These are phyloP conservation scores for Phytomonas francai DNA, from an alignment of 208 protist species.

Conservation along the genomic window DNA sequence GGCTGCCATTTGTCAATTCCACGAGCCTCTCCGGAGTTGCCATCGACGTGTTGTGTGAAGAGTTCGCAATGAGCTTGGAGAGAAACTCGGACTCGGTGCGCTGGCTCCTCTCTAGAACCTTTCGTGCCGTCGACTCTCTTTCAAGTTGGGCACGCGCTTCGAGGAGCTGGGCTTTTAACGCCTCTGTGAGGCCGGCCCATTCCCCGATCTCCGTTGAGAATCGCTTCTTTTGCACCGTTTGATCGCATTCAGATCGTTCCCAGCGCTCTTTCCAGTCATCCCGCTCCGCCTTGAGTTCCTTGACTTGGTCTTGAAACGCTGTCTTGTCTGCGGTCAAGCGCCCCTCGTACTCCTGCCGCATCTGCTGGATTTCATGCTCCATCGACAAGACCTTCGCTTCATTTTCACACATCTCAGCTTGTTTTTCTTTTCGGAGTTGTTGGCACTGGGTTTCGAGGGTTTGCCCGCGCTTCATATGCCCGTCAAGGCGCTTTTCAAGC, in stretches of 20 bases:
- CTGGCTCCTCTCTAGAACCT: constrained; percentile 24
- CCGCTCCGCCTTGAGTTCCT: constrained; percentile 16
- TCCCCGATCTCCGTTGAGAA: neutral
- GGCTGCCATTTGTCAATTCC: neutral
- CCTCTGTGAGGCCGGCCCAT: neutral
- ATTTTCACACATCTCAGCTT: neutral
- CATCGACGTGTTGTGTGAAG: neutral
- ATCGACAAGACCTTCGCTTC: neutral
- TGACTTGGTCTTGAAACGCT: constrained; percentile 14
- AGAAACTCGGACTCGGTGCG: constrained; percentile 19
- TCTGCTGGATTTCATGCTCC: constrained; percentile 9
- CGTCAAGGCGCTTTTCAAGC: neutral
- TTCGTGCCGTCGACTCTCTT: neutral
- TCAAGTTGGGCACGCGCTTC: neutral
- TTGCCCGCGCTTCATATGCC: neutral
- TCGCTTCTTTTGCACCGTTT: neutral
- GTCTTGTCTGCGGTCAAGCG: constrained; percentile 16
- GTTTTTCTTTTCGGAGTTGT: neutral
- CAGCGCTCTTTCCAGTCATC: constrained; percentile 9
- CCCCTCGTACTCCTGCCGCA: constrained; percentile 6
- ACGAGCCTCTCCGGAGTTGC: neutral
- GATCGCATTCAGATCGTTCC: neutral
- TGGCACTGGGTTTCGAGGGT: neutral
- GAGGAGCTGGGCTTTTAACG: constrained; percentile 6
- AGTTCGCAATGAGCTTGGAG: constrained; percentile 11